Evolutionary conservation across 2,329 filamentous ascomycete species (phyloP).

Genomic region (Colletotrichum horii): DNA sequence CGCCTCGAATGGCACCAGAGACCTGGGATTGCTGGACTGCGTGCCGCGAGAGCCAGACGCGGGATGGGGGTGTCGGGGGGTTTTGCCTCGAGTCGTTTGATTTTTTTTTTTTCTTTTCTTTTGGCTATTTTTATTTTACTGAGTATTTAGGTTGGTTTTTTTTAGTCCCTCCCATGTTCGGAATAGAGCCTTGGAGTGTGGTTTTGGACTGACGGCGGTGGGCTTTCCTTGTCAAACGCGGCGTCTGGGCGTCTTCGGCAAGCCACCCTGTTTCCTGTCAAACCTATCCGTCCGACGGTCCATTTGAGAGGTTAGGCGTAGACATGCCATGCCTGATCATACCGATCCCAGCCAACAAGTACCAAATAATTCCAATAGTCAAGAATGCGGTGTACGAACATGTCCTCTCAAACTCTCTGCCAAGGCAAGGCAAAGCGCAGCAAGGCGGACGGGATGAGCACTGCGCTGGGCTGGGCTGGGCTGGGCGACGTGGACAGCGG

Average conservation of each 20-base stretch:
- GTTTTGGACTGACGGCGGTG: not conserved
- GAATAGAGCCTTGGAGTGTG: not conserved
- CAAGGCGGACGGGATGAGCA: not conserved
- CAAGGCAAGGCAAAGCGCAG: not conserved
- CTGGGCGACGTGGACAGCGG: not conserved
- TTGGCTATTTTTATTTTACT: not conserved
- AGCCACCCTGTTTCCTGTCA: not conserved
- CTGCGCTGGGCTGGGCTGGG: not conserved
- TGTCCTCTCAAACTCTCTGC: not conserved
- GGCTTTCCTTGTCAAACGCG: not conserved
- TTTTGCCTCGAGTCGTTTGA: not conserved
- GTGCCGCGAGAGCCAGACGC: not conserved
- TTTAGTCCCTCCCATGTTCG: not conserved
- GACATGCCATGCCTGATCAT: not conserved
- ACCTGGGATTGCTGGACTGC: not conserved
- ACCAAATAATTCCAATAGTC: not conserved
- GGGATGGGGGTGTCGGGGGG: not conserved
- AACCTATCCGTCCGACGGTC: not conserved
- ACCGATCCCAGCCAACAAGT: not conserved
- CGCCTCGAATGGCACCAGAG: not conserved
- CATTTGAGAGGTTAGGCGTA: not conserved
- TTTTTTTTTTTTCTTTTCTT: not conserved
- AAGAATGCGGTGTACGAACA: not conserved
- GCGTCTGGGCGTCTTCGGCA: not conserved
- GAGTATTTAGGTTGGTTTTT: not conserved